Conservation (phyloP, 108 stramenopile species). For the Cyclotella sp. region DNA sequence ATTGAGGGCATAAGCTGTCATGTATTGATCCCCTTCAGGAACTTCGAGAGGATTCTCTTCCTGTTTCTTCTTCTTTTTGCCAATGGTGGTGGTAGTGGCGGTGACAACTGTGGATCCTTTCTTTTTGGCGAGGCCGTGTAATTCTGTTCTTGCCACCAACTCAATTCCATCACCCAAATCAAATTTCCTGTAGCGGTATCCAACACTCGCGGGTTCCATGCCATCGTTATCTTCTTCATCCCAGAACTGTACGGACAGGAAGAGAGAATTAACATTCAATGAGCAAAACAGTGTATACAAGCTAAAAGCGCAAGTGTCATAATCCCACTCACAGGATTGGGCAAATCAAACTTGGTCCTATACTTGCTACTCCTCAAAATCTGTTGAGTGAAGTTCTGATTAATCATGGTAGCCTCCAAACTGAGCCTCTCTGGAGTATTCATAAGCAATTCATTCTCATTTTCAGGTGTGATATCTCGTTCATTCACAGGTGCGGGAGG, state of each 20-base stretch:
- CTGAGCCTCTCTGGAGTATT: conserved; percentile 93
- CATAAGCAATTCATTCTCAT: conserved; percentile 62
- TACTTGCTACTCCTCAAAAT: conserved; percentile 76
- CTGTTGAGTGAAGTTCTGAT: conserved; percentile 99
- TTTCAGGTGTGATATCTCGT: conserved; percentile 60
- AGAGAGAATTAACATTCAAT: background rate
- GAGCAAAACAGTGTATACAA: background rate
- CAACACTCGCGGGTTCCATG: conserved; percentile 95
- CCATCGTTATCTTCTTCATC: conserved; percentile 95
- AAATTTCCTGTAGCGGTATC: conserved; percentile 97
- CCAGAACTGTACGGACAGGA: conserved; percentile 66
- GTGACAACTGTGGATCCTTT: conserved; percentile 14
- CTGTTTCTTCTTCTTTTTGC: conserved; percentile 47
- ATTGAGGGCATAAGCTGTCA: conserved; percentile 97
- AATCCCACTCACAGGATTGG: conserved; percentile 20
- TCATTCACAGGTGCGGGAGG: conserved; percentile 61
- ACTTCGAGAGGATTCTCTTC: conserved; percentile 30
- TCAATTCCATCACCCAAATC: conserved; percentile 75
- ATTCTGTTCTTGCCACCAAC: conserved; percentile 82
- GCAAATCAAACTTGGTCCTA: conserved; percentile 65
- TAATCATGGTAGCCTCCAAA: conserved; percentile 96
- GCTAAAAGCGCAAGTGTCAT: background rate
- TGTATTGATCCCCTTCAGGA: conserved; percentile 69
- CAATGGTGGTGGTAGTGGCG: conserved; percentile 26
- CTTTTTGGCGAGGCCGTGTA: conserved; percentile 84